A percentile compares a stretch with the other conserved stretches of the same genome.
Evolutionary conservation across 352 stramenopile species (phyloP).

Genomic region (Pythium guiyangense): DNA sequence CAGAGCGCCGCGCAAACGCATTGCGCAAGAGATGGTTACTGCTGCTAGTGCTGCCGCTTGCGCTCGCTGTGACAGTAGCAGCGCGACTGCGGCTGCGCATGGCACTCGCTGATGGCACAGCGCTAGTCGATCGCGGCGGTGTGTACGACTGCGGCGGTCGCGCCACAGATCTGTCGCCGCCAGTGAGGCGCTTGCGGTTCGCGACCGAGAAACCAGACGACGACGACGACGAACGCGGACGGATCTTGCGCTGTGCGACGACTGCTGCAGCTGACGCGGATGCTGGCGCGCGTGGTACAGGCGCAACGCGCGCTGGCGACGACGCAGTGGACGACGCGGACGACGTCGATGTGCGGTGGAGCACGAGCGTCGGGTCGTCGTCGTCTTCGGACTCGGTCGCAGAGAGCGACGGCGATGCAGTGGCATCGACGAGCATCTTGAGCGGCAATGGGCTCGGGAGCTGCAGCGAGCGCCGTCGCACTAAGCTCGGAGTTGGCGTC

Average conservation of each 20-base stretch:
- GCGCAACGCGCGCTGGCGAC: slow-evolving; percentile 6
- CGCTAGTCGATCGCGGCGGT: background rate
- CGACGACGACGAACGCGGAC: slow-evolving; percentile 16
- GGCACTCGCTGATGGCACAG: background rate
- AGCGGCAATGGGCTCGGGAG: slow-evolving; percentile 6
- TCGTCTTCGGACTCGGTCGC: slow-evolving; percentile 57
- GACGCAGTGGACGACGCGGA: slow-evolving; percentile 9
- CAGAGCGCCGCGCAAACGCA: slow-evolving; percentile 18
- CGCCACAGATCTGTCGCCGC: background rate
- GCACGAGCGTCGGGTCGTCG: slow-evolving; percentile 14
- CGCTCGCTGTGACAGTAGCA: slow-evolving; percentile 12
- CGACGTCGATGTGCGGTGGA: background rate
- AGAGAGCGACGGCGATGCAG: slow-evolving; percentile 21
- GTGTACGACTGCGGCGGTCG: background rate
- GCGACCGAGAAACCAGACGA: slow-evolving; percentile 11
- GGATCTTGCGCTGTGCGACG: slow-evolving; percentile 6
- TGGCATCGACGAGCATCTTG: slow-evolving; percentile 13
- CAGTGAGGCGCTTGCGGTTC: slow-evolving; percentile 10
- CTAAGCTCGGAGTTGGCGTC: background rate
- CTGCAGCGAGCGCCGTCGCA: slow-evolving; percentile 6
- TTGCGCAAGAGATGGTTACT: slow-evolving; percentile 17
- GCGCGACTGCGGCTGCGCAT: slow-evolving; percentile 2
- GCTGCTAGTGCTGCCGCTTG: slow-evolving; percentile 4
- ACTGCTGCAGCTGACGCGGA: background rate
- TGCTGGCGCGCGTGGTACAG: background rate